A percentile compares a stretch with the other conserved stretches of the same genome.
phyloP scores from a whole-genome alignment of 2,329 filamentous ascomycete species.

The Phialophora tarda region DNA sequence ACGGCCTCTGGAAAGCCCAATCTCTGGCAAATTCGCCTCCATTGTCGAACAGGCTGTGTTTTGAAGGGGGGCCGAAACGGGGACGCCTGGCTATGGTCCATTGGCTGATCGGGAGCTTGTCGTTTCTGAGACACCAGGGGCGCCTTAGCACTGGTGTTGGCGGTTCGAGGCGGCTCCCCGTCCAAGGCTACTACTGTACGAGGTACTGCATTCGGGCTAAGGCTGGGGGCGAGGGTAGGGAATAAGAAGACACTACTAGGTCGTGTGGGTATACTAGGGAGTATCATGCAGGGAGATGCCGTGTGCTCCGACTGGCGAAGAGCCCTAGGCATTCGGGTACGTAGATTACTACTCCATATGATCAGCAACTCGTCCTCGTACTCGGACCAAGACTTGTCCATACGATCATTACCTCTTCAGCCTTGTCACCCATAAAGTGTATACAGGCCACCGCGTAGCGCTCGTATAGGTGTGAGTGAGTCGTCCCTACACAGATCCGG shows the following conservation, averaged over 20 bases:
- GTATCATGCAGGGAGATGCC: background rate
- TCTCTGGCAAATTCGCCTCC: background rate
- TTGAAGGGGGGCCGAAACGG: background rate
- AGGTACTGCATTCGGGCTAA: background rate
- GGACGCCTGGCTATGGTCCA: background rate
- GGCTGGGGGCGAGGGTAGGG: background rate
- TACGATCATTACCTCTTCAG: background rate
- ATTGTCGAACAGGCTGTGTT: background rate
- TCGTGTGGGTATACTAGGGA: background rate
- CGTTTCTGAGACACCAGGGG: constrained; percentile 1
- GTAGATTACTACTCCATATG: too few species aligned
- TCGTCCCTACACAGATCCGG: too few species aligned
- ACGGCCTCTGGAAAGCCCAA: background rate
- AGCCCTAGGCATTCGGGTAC: too few species aligned
- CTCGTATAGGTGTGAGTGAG: too few species aligned
- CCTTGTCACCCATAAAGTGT: background rate
- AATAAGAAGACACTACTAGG: background rate
- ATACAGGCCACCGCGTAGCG: too few species aligned
- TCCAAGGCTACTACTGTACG: background rate
- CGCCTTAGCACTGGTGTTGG: background rate
- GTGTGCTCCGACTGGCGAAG: background rate
- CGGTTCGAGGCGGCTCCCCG: background rate
- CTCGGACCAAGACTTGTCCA: background rate
- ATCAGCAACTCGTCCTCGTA: background rate
- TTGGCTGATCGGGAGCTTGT: background rate